Base-by-base conservation (phyloP, 768 basidiomycete genomes). In the Lactarius quietus region DNA sequence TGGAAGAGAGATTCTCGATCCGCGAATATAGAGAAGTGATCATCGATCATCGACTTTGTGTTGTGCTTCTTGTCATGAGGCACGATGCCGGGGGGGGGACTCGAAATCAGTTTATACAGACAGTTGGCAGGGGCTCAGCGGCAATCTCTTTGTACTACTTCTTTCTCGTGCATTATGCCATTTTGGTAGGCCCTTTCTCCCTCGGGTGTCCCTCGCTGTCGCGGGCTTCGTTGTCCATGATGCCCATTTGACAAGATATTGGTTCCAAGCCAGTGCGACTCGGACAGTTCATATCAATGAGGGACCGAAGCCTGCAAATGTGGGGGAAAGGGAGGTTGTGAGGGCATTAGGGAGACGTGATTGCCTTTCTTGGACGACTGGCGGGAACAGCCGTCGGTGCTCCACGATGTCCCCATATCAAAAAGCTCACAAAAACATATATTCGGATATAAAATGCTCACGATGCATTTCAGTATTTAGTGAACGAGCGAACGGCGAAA, bases 371-470 rank as follows among this genome's bases (percentile, higher is more conserved):
- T n/a, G 63, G 59, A 33, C 35, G 43, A 26, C 43, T 10, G 39
- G 23, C 52, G 41, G 58, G 58, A 64, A 63, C 38, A 36, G 8
- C 41, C 10, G 43, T 6, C 2, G 48, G 12, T 51, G 48, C 48
- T 51, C 48, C 48, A 51, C 48, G 23, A 26, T 51, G 23, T 51
- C 20, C 17, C n/a, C n/a, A n/a, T n/a, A 26, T 15, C 38, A 18
- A 33, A 41, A 29, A 18, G 12, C 26, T 36, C 28, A 41, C 9
- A 18, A 53, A 26, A 57, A 39, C 17, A 7, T 9, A 14, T 29
- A 6, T 41, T 43, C 64, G 64, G n/a, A 18, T 53, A 65, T 65
- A 28, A 52, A 54, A 57, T 53, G n/a, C 6, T 7, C 41, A 2
- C 20, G 41, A 15, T 12, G 38, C 9, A 15, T 15, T 38, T 3